Evolutionary conservation across 2,329 filamentous ascomycete species (phyloP).

Genomic region (Verticillium zaregamsianum): DNA sequence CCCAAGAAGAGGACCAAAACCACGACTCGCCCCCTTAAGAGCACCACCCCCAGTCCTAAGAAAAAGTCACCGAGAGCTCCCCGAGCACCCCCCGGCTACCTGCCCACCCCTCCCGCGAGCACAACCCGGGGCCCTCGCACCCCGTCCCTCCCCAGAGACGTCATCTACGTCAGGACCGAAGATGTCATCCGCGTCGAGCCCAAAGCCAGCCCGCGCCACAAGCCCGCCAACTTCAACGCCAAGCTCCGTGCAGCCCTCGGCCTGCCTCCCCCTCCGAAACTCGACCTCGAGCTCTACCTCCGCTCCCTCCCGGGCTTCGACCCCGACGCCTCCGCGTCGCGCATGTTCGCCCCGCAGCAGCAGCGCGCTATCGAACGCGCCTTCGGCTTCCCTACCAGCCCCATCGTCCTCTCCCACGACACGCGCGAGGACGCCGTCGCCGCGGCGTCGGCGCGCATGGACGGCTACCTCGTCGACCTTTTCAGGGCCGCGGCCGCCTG

Average conservation of each 20-base stretch:
- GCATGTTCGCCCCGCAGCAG: not conserved
- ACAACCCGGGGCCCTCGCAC: no score
- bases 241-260: not conserved
- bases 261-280: not conserved
- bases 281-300: not conserved
- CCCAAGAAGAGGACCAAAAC: no score
- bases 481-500: not conserved
- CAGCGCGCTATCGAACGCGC: not conserved
- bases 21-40: no score
- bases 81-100: no score
- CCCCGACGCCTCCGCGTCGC: not conserved
- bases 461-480: not conserved
- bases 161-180: no score
- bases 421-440: not conserved
- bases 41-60: no score
- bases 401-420: not conserved
- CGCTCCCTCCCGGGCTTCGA: not conserved
- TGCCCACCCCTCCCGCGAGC: no score
- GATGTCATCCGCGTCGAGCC: not conserved
- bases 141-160: no score
- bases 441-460: not conserved
- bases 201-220: not conserved
- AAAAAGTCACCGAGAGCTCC: no score
- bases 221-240: not conserved
- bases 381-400: not conserved